phyloP scores from a whole-genome alignment of 176 grass and related monocot species.

The Triticum aestivum region DNA sequence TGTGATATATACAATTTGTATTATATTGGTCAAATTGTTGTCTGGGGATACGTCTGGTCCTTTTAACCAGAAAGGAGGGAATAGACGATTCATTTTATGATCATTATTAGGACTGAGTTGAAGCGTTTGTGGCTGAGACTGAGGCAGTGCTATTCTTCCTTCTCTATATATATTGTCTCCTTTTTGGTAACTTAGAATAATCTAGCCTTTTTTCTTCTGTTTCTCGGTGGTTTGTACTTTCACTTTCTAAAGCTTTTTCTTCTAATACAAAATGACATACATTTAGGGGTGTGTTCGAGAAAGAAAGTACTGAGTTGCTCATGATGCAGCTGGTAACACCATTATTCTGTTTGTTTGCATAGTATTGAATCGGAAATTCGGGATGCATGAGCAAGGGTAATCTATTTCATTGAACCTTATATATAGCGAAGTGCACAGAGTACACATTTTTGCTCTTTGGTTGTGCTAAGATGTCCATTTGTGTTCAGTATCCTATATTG shows the following conservation, averaged over 20 bases:
- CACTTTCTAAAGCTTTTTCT: background rate
- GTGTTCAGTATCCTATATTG: slow-evolving; percentile 1
- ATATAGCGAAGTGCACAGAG: background rate
- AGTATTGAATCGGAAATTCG: background rate
- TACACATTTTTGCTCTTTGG: slow-evolving; percentile 10
- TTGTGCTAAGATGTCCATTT: background rate
- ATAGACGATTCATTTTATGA: background rate
- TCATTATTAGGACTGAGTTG: background rate
- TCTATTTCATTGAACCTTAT: slow-evolving; percentile 4
- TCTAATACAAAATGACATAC: background rate
- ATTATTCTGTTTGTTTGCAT: background rate
- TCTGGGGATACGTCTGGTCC: too few species aligned
- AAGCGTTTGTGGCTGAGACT: background rate
- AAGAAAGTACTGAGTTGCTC: background rate
- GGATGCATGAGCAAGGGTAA: background rate
- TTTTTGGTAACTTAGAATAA: background rate
- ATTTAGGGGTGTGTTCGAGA: background rate
- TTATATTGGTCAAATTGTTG: too few species aligned
- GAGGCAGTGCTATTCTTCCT: background rate
- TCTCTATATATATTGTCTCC: background rate
- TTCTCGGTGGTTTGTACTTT: background rate
- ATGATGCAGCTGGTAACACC: background rate
- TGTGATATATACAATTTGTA: too few species aligned
- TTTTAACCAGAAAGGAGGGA: too few species aligned
- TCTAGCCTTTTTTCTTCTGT: background rate